These are phyloP conservation scores for Yarrowia alimentaria DNA, from an alignment of 805 yeast species.

Conservation along the genomic window DNA sequence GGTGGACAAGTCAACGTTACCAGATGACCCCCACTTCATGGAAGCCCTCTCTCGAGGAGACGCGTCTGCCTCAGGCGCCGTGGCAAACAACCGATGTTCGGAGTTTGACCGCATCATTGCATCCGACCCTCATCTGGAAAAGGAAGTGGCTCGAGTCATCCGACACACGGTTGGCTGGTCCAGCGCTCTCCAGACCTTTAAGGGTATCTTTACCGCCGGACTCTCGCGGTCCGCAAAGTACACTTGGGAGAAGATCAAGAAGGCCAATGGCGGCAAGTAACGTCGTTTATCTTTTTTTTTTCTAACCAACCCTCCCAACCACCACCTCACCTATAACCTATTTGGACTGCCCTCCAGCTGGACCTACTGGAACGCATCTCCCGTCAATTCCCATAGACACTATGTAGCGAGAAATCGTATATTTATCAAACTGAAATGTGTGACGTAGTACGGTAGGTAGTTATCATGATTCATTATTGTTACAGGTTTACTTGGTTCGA, in stretches of 20 bases:
- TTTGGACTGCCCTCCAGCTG: conserved; percentile 3
- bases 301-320: background rate
- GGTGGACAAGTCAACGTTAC: conserved; percentile 12
- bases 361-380: too few species aligned
- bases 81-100: conserved; percentile 33
- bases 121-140: conserved; percentile 42
- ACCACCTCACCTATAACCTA: background rate
- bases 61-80: conserved; percentile 16
- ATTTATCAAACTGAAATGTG: too few species aligned
- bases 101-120: conserved; percentile 48
- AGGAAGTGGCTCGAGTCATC: conserved; percentile 45
- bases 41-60: conserved; percentile 20
- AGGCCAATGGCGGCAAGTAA: conserved; percentile 32
- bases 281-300: too few species aligned
- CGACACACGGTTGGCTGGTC: conserved; percentile 60
- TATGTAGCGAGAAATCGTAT: too few species aligned
- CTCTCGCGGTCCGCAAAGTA: conserved; percentile 64
- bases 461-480: too few species aligned
- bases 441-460: background rate
- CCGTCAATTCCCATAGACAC: too few species aligned
- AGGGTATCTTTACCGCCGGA: conserved; percentile 90
- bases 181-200: conserved; percentile 71
- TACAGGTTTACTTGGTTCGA: conserved; percentile 45
- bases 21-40: conserved; percentile 26
- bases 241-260: conserved; percentile 66